phyloP scores from a whole-genome alignment of 768 basidiomycete genomes.

The Lactifluus echinatus region DNA sequence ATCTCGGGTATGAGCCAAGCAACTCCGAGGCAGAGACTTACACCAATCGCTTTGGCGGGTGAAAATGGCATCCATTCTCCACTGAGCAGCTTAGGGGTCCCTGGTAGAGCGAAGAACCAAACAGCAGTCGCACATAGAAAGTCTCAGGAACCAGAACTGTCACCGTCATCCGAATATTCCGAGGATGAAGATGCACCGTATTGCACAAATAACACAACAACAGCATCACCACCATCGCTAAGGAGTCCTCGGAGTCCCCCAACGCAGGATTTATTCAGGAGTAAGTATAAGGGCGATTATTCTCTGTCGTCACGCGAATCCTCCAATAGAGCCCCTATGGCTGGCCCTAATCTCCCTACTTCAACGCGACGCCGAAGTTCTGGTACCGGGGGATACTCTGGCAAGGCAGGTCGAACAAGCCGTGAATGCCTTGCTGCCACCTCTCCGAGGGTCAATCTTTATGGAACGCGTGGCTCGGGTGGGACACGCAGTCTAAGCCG shows the following conservation, averaged over 20 bases:
- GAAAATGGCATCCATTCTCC: neutral
- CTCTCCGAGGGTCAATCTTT: neutral
- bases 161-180: constrained; percentile 13
- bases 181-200: constrained; percentile 4
- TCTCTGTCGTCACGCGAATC: neutral
- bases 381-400: neutral
- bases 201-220: neutral
- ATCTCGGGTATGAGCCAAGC: neutral
- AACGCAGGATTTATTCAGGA: neutral
- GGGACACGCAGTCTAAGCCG: constrained; percentile 5
- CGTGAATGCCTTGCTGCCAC: neutral
- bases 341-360: neutral
- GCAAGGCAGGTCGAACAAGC: neutral
- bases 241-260: neutral
- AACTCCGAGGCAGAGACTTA: neutral
- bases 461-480: neutral
- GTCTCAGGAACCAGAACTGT: neutral
- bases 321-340: neutral
- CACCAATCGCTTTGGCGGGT: neutral
- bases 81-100: neutral
- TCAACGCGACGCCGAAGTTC: neutral
- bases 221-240: neutral
- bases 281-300: neutral
- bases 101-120: neutral
- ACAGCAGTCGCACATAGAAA: neutral